These are phyloP conservation scores for Metschnikowia similis DNA, from an alignment of 805 yeast genomes.

Conservation along the genomic window DNA sequence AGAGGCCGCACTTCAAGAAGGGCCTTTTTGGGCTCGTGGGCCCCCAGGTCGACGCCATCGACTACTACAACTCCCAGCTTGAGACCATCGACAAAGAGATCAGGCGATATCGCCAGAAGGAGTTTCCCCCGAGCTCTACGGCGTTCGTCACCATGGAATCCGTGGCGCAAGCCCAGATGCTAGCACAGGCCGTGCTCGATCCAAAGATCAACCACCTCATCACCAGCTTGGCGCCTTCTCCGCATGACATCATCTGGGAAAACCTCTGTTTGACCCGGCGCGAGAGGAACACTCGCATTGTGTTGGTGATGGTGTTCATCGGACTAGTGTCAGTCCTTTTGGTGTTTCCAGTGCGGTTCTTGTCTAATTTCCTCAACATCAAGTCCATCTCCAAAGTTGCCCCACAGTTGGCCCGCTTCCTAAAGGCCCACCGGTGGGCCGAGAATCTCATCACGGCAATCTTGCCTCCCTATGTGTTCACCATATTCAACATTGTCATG, in stretches of 20 bases:
- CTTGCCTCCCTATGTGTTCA: conserved; percentile 86
- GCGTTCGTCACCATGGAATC: conserved; percentile 95
- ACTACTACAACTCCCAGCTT: conserved; percentile 64
- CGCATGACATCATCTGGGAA: conserved; percentile 92
- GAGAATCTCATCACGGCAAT: conserved; percentile 80
- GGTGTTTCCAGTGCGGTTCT: conserved; percentile 76
- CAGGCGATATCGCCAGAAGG: conserved; percentile 54
- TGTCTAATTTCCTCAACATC: conserved; percentile 77
- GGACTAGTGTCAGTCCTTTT: conserved; percentile 67
- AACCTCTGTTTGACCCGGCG: conserved; percentile 76
- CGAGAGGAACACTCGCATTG: conserved; percentile 63
- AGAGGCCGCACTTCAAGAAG: conserved; percentile 58
- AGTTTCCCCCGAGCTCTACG: conserved; percentile 79
- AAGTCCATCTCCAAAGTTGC: conserved; percentile 75
- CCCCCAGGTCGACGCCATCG: conserved; percentile 73
- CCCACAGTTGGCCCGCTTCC: conserved; percentile 72
- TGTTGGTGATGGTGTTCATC: conserved; percentile 61
- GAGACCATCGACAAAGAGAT: conserved; percentile 71
- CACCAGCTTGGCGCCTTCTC: conserved; percentile 88
- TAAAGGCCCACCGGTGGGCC: conserved; percentile 66
- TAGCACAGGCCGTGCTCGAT: conserved; percentile 91
- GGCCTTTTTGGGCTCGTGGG: conserved; percentile 68
- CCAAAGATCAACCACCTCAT: conserved; percentile 82
- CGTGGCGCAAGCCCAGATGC: conserved; percentile 93
- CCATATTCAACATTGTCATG: conserved; percentile 72